phyloP scores from a whole-genome alignment of 2,329 filamentous ascomycete genomes.

The Colletotrichum godetiae region DNA sequence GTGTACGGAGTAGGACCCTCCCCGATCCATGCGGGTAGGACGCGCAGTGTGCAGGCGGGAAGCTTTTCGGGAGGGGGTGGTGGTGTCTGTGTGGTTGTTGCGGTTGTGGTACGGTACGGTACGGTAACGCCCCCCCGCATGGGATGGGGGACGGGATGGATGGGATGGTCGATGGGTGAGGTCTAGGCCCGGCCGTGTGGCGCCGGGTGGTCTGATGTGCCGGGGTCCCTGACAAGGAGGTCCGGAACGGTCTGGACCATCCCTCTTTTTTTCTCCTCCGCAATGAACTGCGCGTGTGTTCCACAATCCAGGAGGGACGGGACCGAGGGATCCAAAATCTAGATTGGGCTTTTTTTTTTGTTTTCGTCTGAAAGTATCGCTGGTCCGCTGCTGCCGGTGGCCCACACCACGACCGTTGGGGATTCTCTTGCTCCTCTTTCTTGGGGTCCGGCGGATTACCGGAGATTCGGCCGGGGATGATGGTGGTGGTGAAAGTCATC shows the following conservation, averaged over 20 bases:
- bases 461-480: neutral
- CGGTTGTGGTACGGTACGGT: neutral
- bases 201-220: constrained; percentile 22
- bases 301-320: neutral
- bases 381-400: neutral
- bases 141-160: neutral
- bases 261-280: neutral
- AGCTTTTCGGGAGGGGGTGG: neutral
- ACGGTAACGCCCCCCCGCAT: constrained; percentile 9
- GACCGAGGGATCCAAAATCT: neutral
- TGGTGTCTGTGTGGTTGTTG: constrained; percentile 6
- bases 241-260: constrained; percentile 30
- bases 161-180: constrained; percentile 26
- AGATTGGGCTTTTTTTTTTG: too few relatives aligned
- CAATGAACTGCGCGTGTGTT: too few relatives aligned
- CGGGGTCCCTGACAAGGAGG: constrained; percentile 27
- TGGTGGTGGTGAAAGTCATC: neutral
- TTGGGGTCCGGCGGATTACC: too few relatives aligned
- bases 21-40: constrained; percentile 21
- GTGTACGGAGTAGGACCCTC: constrained; percentile 19
- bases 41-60: neutral
- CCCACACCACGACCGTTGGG: neutral
- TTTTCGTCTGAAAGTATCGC: neutral
- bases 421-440: too few relatives aligned
- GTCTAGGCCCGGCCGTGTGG: constrained; percentile 30